These are phyloP conservation scores for Rhodamnia argentea DNA, from an alignment of 345 rosid species.

Conservation along the genomic window DNA sequence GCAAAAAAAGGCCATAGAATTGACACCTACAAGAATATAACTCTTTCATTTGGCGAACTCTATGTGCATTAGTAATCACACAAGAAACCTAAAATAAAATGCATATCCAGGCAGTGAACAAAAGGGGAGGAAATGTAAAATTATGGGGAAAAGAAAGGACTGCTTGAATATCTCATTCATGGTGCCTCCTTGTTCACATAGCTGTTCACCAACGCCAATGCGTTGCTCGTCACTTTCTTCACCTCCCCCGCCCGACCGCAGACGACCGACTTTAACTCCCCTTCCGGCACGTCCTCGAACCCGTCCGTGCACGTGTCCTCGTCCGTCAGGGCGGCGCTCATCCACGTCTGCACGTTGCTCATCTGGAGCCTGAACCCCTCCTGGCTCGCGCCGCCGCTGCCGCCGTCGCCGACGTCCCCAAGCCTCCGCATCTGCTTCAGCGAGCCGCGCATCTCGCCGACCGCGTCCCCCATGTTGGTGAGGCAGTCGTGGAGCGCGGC, in stretches of 20 bases:
- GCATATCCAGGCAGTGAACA: background rate
- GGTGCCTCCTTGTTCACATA: conserved; percentile 15
- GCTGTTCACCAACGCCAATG: conserved; percentile 49
- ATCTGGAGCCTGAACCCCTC: conserved; percentile 50
- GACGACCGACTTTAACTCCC: conserved; percentile 26
- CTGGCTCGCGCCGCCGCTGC: background rate
- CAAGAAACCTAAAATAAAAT: background rate
- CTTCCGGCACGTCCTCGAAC: conserved; percentile 42
- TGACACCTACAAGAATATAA: background rate
- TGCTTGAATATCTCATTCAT: background rate
- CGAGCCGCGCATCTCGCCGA: conserved; percentile 64
- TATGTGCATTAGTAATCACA: background rate
- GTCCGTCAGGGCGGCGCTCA: conserved; percentile 80
- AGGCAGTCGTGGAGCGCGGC: conserved; percentile 63
- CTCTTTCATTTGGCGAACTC: background rate
- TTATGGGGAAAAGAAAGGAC: background rate
- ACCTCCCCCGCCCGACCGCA: conserved; percentile 26
- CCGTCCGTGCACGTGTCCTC: conserved; percentile 83
- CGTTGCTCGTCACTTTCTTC: conserved; percentile 69
- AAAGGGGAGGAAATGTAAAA: background rate
- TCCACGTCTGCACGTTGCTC: conserved; percentile 83
- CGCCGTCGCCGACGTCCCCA: background rate
- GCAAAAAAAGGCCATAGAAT: background rate
- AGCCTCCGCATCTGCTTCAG: conserved; percentile 48
- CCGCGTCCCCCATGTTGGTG: conserved; percentile 67